phyloP scores from a whole-genome alignment of 495 filamentous ascomycete species.

The Articulospora tetracladia region DNA sequence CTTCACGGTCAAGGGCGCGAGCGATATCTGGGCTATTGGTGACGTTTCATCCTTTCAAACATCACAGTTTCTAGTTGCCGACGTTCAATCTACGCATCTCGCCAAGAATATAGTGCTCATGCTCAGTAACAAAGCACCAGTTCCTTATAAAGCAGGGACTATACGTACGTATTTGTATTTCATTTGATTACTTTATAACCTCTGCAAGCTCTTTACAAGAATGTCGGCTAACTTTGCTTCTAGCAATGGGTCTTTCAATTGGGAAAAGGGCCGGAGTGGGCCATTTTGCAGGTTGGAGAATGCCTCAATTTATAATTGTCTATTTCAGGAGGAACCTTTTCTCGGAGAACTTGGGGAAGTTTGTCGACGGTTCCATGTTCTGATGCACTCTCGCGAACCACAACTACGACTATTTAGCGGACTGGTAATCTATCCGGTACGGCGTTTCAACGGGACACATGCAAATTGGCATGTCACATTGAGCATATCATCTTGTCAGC shows the following conservation, averaged over 20 bases:
- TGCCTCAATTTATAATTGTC: neutral
- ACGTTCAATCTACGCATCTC: neutral
- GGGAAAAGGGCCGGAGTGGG: neutral
- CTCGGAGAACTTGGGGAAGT: neutral
- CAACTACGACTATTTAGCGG: no score
- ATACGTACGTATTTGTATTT: neutral
- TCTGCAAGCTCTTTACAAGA: neutral
- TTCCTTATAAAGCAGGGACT: neutral
- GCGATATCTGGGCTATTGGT: neutral
- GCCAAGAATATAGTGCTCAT: neutral
- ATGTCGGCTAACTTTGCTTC: neutral
- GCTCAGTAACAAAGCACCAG: neutral
- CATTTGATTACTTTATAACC: no score
- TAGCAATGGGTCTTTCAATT: neutral
- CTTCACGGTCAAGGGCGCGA: neutral
- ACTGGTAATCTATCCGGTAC: no score
- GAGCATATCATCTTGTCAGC: no score
- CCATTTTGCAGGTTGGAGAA: neutral
- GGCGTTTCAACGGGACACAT: no score
- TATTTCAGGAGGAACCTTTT: neutral
- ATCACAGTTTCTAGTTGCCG: neutral
- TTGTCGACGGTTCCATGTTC: neutral
- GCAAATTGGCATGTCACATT: no score
- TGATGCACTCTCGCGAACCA: no score
- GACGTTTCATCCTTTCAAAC: neutral